phyloP scores from a whole-genome alignment of 2,329 filamentous ascomycete species.

The Xylogone sp. region DNA sequence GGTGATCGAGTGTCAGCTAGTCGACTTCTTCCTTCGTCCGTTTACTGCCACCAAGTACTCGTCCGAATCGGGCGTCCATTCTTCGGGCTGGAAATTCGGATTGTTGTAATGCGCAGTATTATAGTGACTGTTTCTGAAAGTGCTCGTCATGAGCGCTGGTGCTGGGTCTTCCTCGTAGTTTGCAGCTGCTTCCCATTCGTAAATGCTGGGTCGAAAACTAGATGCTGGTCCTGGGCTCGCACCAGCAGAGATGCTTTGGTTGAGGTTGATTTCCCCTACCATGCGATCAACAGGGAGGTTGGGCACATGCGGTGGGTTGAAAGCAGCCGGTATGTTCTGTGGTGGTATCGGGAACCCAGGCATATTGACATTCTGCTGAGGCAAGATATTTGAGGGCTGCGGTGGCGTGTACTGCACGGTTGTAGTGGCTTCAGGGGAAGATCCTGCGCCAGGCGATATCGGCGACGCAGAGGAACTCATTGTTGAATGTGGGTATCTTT shows the following conservation, averaged over 20 bases:
- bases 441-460: conserved; percentile 20
- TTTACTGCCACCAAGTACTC: conserved; percentile 9
- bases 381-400: background rate
- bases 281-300: too few species aligned
- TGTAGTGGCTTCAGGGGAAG: background rate
- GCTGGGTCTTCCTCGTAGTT: conserved; percentile 24
- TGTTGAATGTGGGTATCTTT: conserved; percentile 19
- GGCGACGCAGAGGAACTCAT: conserved; percentile 24
- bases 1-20: background rate
- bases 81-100: conserved; percentile 55
- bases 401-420: background rate
- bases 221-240: conserved; percentile 14
- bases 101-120: conserved; percentile 67
- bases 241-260: conserved; percentile 20
- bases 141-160: conserved; percentile 40
- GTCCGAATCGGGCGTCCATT: conserved; percentile 35
- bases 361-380: background rate
- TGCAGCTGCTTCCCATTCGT: conserved; percentile 25
- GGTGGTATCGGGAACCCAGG: background rate
- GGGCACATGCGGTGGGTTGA: background rate
- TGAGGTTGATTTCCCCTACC: conserved; percentile 28
- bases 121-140: conserved; percentile 64
- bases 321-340: background rate
- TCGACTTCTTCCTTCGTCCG: conserved; percentile 3
- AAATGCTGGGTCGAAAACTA: conserved; percentile 28